Evolutionary conservation across 1,284 basidiomycete genomes (phyloP).

Genomic region (Ustilago cynodontis): DNA sequence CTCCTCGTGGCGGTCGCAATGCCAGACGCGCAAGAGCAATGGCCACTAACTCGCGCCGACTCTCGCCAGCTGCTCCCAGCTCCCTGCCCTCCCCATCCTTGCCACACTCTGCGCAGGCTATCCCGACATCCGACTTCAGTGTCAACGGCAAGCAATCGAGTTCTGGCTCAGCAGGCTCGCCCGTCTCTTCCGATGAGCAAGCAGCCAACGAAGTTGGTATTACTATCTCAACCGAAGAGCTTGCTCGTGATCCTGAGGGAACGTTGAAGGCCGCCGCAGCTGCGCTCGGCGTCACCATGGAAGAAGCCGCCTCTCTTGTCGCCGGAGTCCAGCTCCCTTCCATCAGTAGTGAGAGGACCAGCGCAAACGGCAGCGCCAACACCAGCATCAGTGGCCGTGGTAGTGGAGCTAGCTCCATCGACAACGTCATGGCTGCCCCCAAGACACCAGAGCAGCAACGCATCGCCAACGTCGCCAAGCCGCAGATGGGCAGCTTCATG

Average conservation of each 20-base stretch:
- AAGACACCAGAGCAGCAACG: constrained; percentile 48
- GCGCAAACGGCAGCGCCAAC: constrained; percentile 13
- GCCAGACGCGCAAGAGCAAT: constrained; percentile 65
- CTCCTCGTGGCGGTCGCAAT: constrained; percentile 65
- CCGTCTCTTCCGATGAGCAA: constrained; percentile 32
- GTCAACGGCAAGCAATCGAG: constrained; percentile 23
- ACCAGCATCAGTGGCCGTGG: constrained; percentile 20
- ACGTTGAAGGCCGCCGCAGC: constrained; percentile 51
- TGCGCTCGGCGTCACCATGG: constrained; percentile 44
- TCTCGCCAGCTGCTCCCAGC: constrained; percentile 55
- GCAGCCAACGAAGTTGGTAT: constrained; percentile 48
- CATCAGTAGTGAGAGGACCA: constrained; percentile 1
- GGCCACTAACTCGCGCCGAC: constrained; percentile 60
- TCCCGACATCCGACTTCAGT: constrained; percentile 23
- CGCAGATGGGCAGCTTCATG: constrained; percentile 66
- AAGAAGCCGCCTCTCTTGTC: constrained; percentile 52
- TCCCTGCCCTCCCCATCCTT: constrained; percentile 42
- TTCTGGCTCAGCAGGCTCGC: constrained; percentile 30
- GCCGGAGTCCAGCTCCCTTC: constrained; percentile 47
- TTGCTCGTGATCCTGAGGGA: constrained; percentile 55
- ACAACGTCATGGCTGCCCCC: constrained; percentile 28
- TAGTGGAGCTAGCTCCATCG: constrained; percentile 14
- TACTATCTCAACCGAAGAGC: constrained; percentile 56
- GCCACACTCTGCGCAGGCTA: constrained; percentile 17
- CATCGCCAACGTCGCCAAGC: constrained; percentile 36